A percentile compares a stretch with the other conserved stretches of the same genome.
phyloP scores from a whole-genome alignment of 192 early-diverging fungal genomes.

The Coemansia sp. region DNA sequence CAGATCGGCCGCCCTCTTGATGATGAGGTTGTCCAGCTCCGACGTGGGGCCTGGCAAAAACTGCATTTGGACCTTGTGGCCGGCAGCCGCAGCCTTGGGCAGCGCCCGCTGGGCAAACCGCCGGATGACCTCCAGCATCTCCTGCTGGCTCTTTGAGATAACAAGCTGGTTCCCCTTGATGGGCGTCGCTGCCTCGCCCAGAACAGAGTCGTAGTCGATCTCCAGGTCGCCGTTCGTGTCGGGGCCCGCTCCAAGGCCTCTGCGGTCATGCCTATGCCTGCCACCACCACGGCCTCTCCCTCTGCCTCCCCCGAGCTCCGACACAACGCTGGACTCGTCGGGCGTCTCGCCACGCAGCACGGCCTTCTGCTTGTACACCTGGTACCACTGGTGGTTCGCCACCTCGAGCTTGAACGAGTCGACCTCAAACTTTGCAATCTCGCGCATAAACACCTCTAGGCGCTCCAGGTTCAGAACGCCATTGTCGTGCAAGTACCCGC shows the following conservation, averaged over 20 bases:
- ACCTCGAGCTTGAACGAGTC: conserved; percentile 52
- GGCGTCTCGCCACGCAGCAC: conserved; percentile 35
- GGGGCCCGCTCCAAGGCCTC: not conserved
- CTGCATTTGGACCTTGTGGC: conserved; percentile 47
- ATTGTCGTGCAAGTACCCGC: conserved; percentile 86
- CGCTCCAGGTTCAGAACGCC: conserved; percentile 65
- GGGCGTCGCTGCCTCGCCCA: conserved; percentile 39
- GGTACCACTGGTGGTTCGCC: conserved; percentile 51
- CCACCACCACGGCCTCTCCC: not conserved
- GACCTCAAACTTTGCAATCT: conserved; percentile 50
- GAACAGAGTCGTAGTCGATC: conserved; percentile 19
- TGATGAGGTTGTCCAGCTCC: conserved; percentile 38
- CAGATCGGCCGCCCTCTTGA: conserved; percentile 32
- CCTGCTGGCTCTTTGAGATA: conserved; percentile 42
- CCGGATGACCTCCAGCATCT: conserved; percentile 40
- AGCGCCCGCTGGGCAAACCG: conserved; percentile 41
- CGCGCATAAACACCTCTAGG: conserved; percentile 63
- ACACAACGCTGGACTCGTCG: conserved; percentile 20
- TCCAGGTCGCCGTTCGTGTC: conserved; percentile 10
- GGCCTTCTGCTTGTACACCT: conserved; percentile 52
- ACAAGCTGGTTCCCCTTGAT: conserved; percentile 36
- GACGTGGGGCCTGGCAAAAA: conserved; percentile 38
- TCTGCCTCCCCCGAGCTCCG: not conserved
- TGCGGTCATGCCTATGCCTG: not conserved
- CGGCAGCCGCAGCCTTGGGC: conserved; percentile 29